phyloP scores from a whole-genome alignment of 805 yeast genomes.

The Candida maris region DNA sequence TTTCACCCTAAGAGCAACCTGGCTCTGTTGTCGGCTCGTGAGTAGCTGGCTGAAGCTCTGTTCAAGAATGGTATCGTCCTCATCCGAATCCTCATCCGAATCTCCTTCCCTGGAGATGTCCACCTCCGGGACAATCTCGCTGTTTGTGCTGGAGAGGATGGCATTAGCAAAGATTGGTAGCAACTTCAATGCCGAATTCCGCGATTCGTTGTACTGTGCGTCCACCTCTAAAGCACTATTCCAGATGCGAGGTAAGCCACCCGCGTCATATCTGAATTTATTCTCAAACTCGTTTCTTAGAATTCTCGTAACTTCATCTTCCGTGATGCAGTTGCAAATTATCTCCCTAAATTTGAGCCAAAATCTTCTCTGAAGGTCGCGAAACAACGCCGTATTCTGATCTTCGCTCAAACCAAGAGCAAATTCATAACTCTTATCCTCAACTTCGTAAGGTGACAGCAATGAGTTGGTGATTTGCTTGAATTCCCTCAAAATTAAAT shows the following conservation, averaged over 20 bases:
- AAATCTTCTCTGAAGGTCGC: slow-evolving; percentile 47
- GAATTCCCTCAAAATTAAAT: slow-evolving; percentile 46
- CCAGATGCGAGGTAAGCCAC: slow-evolving; percentile 82
- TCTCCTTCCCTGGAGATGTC: slow-evolving; percentile 35
- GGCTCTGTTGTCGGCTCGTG: slow-evolving; percentile 52
- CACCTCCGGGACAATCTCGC: slow-evolving; percentile 57
- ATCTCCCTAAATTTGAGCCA: slow-evolving; percentile 65
- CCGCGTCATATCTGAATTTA: slow-evolving; percentile 74
- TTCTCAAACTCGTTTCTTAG: slow-evolving; percentile 81
- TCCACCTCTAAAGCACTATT: slow-evolving; percentile 72
- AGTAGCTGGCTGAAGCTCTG: slow-evolving; percentile 56
- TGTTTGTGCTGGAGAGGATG: slow-evolving; percentile 42
- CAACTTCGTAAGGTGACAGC: slow-evolving; percentile 28
- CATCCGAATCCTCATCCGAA: slow-evolving; percentile 37
- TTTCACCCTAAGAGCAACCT: slow-evolving; percentile 56
- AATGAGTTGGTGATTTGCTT: slow-evolving; percentile 29
- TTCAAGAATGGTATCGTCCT: slow-evolving; percentile 29
- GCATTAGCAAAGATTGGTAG: slow-evolving; percentile 62
- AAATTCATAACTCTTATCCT: slow-evolving; percentile 48
- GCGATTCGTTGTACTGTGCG: slow-evolving; percentile 55
- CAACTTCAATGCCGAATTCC: slow-evolving; percentile 49
- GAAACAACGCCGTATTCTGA: slow-evolving; percentile 39
- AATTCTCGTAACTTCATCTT: slow-evolving; percentile 61
- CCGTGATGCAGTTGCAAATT: slow-evolving; percentile 58
- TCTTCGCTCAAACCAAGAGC: slow-evolving; percentile 54